Conservation (phyloP, 2,329 filamentous ascomycete genomes). For the Aspergillus clavatus region DNA sequence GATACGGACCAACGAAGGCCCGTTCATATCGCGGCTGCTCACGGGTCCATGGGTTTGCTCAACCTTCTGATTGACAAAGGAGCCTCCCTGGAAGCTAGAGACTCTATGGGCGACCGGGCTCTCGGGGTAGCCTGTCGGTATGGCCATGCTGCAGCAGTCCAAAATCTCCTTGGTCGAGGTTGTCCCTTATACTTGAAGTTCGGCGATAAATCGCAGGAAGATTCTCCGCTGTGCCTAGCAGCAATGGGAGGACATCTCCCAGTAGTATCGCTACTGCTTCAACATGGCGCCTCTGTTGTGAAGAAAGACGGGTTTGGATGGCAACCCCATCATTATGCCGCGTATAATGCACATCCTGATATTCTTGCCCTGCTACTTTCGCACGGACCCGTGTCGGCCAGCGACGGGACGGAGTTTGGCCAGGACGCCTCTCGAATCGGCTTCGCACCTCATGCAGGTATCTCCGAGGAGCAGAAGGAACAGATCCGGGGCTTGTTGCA, state of each 20-base stretch:
- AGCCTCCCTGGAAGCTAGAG: slow-evolving; percentile 30
- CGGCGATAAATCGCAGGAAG: slow-evolving; percentile 25
- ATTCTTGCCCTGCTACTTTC: slow-evolving; percentile 31
- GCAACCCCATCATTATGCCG: slow-evolving; percentile 37
- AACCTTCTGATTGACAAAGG: slow-evolving; percentile 30
- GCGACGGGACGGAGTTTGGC: slow-evolving; percentile 12
- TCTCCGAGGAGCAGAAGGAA: slow-evolving; percentile 19
- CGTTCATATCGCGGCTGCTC: slow-evolving; percentile 31
- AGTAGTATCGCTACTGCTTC: slow-evolving; percentile 30
- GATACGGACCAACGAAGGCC: slow-evolving; percentile 24
- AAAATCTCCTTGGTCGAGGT: slow-evolving; percentile 30
- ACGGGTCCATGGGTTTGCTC: slow-evolving; percentile 27
- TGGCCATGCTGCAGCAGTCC: slow-evolving; percentile 32
- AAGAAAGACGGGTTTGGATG: slow-evolving; percentile 35
- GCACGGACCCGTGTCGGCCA: slow-evolving; percentile 14
- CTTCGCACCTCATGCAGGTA: slow-evolving; percentile 19
- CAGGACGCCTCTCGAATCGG: slow-evolving; percentile 19
- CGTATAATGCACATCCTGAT: slow-evolving; percentile 33
- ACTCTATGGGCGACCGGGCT: slow-evolving; percentile 31
- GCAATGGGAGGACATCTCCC: slow-evolving; percentile 31
- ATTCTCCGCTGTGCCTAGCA: slow-evolving; percentile 38
- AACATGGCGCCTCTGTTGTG: slow-evolving; percentile 30
- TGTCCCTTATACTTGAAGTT: slow-evolving; percentile 26
- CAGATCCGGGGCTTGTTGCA: slow-evolving; percentile 18
- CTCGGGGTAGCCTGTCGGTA: slow-evolving; percentile 30